Percentiles rank a stretch among this genome's conserved stretches.
Conservation (phyloP, 1,284 basidiomycete genomes). For the Porphyrellus sp. region DNA sequence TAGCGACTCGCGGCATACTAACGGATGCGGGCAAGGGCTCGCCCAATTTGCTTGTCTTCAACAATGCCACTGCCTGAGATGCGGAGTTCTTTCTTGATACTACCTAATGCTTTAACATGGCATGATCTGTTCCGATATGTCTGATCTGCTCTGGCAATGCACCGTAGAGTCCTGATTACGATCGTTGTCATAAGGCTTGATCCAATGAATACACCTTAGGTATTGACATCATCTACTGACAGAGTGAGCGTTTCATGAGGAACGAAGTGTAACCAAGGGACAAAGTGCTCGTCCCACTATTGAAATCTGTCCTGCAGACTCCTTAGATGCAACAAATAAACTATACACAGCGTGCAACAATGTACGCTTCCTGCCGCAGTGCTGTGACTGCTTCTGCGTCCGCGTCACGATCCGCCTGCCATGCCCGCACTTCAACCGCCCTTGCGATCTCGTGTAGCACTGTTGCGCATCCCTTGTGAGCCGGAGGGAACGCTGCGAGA, state of each 20-base stretch:
- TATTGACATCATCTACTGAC: too few species aligned
- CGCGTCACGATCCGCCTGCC: slow-evolving; percentile 63
- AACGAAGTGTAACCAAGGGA: too few species aligned
- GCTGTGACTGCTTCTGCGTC: slow-evolving; percentile 63
- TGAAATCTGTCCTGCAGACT: slow-evolving; percentile 12
- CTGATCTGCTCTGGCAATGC: slow-evolving; percentile 13
- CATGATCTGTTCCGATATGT: slow-evolving; percentile 1
- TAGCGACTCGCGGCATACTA: slow-evolving; percentile 59
- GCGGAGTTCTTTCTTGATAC: background rate
- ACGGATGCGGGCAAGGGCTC: slow-evolving; percentile 51
- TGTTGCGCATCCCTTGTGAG: slow-evolving; percentile 57
- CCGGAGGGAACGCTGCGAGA: slow-evolving; percentile 54
- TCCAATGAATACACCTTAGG: too few species aligned
- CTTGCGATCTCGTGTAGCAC: slow-evolving; percentile 62
- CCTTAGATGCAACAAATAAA: background rate
- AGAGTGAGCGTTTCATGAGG: too few species aligned
- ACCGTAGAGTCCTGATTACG: slow-evolving; percentile 4
- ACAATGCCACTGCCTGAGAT: slow-evolving; percentile 65
- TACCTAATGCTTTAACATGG: slow-evolving; percentile 2
- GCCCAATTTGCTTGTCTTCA: slow-evolving; percentile 75
- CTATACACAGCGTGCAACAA: slow-evolving; percentile 28
- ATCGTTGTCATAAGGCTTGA: background rate
- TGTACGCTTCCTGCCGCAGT: slow-evolving; percentile 59
- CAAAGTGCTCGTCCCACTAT: too few species aligned
- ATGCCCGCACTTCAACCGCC: slow-evolving; percentile 54